phyloP scores from a whole-genome alignment of 1,284 basidiomycete species.

The Austroboletus novae-zelandiae region DNA sequence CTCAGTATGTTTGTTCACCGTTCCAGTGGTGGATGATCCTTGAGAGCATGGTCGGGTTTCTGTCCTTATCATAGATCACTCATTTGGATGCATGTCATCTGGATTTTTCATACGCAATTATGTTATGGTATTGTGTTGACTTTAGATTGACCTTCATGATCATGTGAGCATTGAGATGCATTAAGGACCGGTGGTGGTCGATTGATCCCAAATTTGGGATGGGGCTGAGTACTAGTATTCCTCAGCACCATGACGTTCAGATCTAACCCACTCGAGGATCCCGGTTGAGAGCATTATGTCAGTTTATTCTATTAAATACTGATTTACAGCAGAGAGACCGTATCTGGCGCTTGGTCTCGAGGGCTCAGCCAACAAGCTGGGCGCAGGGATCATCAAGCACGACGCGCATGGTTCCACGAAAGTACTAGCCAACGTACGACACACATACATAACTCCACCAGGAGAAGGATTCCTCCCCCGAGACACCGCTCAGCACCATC shows the following conservation, averaged over 20 bases:
- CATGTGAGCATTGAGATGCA: too few relatives aligned
- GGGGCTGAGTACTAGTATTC: too few relatives aligned
- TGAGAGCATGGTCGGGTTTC: conserved; percentile 2
- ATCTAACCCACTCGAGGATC: conserved; percentile 31
- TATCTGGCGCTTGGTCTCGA: conserved; percentile 85
- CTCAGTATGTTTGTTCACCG: background rate
- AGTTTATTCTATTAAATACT: conserved; percentile 8
- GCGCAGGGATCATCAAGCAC: conserved; percentile 93
- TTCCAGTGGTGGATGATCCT: background rate
- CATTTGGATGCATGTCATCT: conserved; percentile 17
- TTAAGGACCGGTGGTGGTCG: too few relatives aligned
- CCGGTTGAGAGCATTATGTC: conserved; percentile 30
- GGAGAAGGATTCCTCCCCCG: conserved; percentile 96
- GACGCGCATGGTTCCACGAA: conserved; percentile 62
- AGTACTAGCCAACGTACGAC: conserved; percentile 84
- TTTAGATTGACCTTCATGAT: too few relatives aligned
- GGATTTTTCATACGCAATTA: conserved; percentile 21
- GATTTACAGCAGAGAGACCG: conserved; percentile 46
- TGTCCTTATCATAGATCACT: conserved; percentile 25
- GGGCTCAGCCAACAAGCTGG: conserved; percentile 97
- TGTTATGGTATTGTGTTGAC: conserved; percentile 6
- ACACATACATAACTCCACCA: conserved; percentile 98
- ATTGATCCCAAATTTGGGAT: background rate
- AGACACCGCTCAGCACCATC: conserved; percentile 95
- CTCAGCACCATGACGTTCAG: conserved; percentile 14